Evolutionary conservation across 2,329 filamentous ascomycete species (phyloP), one percentile per base, ranked within the genome.

Genomic region (Mariannaea sp.): DNA sequence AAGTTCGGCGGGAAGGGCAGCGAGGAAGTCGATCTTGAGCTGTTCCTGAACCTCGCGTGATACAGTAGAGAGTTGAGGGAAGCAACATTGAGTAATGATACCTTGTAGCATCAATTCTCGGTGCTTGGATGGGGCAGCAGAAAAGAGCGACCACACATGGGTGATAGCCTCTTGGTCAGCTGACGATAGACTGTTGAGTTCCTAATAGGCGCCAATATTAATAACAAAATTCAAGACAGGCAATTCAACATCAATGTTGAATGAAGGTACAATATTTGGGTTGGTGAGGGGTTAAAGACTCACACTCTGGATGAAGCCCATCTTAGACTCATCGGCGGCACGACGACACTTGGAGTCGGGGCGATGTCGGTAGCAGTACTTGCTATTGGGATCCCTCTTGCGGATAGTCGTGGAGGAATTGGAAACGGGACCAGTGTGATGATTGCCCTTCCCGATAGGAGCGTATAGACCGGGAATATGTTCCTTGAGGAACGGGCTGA

Each of bases 71-170:
- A 99, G 84, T 68, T 99, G 94, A 1, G 94, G 93, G 68, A 99
- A 97, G 75, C 94, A 99, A 73, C 93, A 97, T 71, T 97, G 92
- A 0, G 93, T 89, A 56, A 99, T 86, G 65, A 99, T 93, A 61
- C 94, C 94, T 71, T 96, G 92, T 7, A 99, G 82, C 90, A 99
- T 97, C 55, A 99, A 81, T 59, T 96, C 93, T 63, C 94, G 87
- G 68, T 97, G 93, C 70, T 95, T 96, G 8, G 91, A 83, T 0
- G 94, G 94, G 1, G 94, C 92, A 32, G 94, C 94, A 1, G 93
- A 97, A 77, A 99, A 99, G 41, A 97, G 80, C 0, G 93, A 96
- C 94, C 94, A 99, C 50, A 97, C 92, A 67, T 97, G 93, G 27
- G 92, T 91, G 66, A 99, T 97, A 68, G 90, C 92, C 74, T 97